These are phyloP conservation scores for Aureobasidium sp. DNA, from an alignment of 2,329 filamentous ascomycete species.

Conservation along the genomic window DNA sequence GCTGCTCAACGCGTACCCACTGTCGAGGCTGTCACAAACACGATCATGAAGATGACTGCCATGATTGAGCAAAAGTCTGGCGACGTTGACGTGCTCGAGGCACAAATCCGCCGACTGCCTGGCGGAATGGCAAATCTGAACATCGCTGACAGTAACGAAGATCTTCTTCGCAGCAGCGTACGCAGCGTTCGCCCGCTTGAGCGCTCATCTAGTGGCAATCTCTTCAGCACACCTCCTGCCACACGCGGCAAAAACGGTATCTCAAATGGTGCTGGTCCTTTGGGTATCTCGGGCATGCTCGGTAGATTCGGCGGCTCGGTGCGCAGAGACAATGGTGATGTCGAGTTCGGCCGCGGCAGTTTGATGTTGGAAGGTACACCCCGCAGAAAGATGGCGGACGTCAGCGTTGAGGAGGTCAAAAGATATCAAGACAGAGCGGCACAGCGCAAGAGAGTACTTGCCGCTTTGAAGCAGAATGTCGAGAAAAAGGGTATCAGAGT, in stretches of 20 bases:
- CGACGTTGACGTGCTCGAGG: constrained; percentile 84
- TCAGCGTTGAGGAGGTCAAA: constrained; percentile 36
- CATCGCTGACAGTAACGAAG: constrained; percentile 26
- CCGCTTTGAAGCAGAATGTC: constrained; percentile 29
- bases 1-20: constrained; percentile 58
- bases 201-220: constrained; percentile 24
- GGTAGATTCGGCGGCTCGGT: constrained; percentile 17
- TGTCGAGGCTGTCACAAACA: constrained; percentile 84
- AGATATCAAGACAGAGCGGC: constrained; percentile 29
- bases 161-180: constrained; percentile 28
- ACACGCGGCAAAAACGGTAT: constrained; percentile 22
- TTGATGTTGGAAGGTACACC: constrained; percentile 24
- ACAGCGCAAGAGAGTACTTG: constrained; percentile 34
- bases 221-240: constrained; percentile 33
- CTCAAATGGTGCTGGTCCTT: constrained; percentile 27
- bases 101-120: constrained; percentile 67
- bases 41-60: constrained; percentile 83
- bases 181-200: constrained; percentile 24
- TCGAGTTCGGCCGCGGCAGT: constrained; percentile 14
- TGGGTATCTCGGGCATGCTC: constrained; percentile 32
- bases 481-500: constrained; percentile 19
- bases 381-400: constrained; percentile 34
- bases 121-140: constrained; percentile 26
- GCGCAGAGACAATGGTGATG: constrained; percentile 22
- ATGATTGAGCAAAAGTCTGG: constrained; percentile 89